Conservation (phyloP, 1,284 basidiomycete species). For the Inonotus hispidus region DNA sequence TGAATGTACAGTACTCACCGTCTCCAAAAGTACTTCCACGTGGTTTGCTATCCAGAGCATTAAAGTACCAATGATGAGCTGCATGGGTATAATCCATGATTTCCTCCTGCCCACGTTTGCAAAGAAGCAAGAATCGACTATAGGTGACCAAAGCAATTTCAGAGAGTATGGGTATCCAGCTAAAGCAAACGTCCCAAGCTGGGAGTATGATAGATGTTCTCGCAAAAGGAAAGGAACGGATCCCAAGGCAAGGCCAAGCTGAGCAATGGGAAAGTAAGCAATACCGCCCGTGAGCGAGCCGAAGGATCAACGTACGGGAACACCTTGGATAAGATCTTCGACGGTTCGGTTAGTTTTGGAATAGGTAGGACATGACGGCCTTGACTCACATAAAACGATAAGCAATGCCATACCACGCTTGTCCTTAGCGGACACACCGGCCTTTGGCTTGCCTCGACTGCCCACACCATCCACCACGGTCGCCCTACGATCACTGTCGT, state of each 20-base stretch:
- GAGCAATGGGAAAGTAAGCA: slow-evolving; percentile 5
- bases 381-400: slow-evolving; percentile 79
- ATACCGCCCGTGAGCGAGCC: slow-evolving; percentile 19
- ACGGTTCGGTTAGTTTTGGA: slow-evolving; percentile 22
- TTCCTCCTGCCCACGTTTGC: slow-evolving; percentile 84
- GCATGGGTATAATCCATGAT: slow-evolving; percentile 99
- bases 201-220: slow-evolving; percentile 93
- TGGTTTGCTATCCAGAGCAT: slow-evolving; percentile 86
- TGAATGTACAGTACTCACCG: slow-evolving; percentile 47
- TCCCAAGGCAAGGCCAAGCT: slow-evolving; percentile 81
- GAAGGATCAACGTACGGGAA: slow-evolving; percentile 68
- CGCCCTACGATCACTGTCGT: slow-evolving; percentile 48
- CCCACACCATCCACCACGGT: slow-evolving; percentile 39
- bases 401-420: slow-evolving; percentile 83
- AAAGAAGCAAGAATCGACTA: slow-evolving; percentile 91
- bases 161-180: slow-evolving; percentile 96
- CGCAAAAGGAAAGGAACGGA: slow-evolving; percentile 96
- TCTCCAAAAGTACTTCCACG: slow-evolving; percentile 75
- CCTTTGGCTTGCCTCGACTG: slow-evolving; percentile 11
- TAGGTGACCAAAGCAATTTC: slow-evolving; percentile 96
- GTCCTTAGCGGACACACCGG: slow-evolving; percentile 69
- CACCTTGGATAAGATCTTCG: slow-evolving; percentile 86
- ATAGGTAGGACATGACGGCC: slow-evolving; percentile 11
- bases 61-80: slow-evolving; percentile 81
- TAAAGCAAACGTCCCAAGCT: slow-evolving; percentile 92